Percentiles rank a stretch among this genome's conserved stretches.
Conservation (phyloP, 176 grass and related monocot species). For the Raddia guianensis region DNA sequence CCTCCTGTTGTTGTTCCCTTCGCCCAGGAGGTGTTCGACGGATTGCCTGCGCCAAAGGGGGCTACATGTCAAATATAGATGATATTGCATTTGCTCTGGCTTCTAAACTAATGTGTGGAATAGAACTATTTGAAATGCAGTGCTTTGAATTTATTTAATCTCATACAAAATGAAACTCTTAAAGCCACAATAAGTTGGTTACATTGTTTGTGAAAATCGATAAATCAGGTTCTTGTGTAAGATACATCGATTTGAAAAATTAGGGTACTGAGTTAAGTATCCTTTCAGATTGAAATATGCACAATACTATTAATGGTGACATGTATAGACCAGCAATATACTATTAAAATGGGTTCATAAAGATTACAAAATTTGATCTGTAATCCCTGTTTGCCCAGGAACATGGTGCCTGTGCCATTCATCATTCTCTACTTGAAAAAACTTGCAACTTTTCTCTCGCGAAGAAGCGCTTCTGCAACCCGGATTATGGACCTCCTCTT, state of each 20-base stretch:
- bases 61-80: neutral
- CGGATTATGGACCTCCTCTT: slow-evolving; percentile 74
- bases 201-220: neutral
- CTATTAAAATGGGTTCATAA: neutral
- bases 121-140: neutral
- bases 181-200: neutral
- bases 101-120: neutral
- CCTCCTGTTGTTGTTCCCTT: neutral
- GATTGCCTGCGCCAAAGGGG: neutral
- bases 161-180: neutral
- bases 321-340: neutral
- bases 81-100: neutral
- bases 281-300: neutral
- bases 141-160: slow-evolving; percentile 1
- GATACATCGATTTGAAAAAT: neutral
- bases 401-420: slow-evolving; percentile 89
- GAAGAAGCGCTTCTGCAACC: slow-evolving; percentile 60
- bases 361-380: neutral
- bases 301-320: neutral
- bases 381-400: slow-evolving; percentile 59
- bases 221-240: neutral
- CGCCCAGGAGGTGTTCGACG: slow-evolving; percentile 12
- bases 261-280: neutral
- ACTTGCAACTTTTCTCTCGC: slow-evolving; percentile 66
- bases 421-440: slow-evolving; percentile 88